Conservation (phyloP, 192 early-diverging fungal genomes). For the Coemansia guatemalensis region DNA sequence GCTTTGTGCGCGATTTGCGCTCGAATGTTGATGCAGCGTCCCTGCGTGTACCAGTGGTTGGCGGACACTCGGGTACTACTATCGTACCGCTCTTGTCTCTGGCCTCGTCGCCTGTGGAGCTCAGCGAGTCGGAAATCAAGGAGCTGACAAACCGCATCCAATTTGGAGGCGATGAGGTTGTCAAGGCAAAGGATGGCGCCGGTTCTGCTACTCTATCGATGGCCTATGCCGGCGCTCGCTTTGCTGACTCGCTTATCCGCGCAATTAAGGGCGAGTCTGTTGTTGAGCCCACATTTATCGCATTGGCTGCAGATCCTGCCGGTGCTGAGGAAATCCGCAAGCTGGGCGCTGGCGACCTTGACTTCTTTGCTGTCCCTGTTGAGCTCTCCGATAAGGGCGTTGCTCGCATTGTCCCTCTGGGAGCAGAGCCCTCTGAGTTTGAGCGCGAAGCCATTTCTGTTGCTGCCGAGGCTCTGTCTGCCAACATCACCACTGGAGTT, state of each 20-base stretch:
- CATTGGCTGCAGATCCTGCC: constrained; percentile 53
- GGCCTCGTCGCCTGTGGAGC: constrained; percentile 61
- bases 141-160: constrained; percentile 93
- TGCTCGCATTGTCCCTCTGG: constrained; percentile 79
- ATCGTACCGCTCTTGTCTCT: constrained; percentile 90
- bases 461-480: constrained; percentile 80
- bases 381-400: constrained; percentile 78
- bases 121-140: constrained; percentile 80
- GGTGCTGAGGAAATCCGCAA: constrained; percentile 50
- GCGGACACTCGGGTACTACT: constrained; percentile 95
- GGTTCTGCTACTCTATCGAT: constrained; percentile 87
- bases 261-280: constrained; percentile 70
- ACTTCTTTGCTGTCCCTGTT: constrained; percentile 73
- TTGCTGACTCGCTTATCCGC: constrained; percentile 83
- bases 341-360: constrained; percentile 59
- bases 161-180: constrained; percentile 97
- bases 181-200: constrained; percentile 95
- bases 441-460: constrained; percentile 77
- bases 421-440: constrained; percentile 61
- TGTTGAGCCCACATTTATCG: constrained; percentile 79
- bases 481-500: constrained; percentile 88
- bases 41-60: constrained; percentile 80
- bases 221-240: constrained; percentile 84
- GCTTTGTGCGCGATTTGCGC: constrained; percentile 83
- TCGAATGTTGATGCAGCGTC: constrained; percentile 61